Conservation (phyloP, 2,329 filamentous ascomycete species). For the Talaromyces amestolkiae region DNA sequence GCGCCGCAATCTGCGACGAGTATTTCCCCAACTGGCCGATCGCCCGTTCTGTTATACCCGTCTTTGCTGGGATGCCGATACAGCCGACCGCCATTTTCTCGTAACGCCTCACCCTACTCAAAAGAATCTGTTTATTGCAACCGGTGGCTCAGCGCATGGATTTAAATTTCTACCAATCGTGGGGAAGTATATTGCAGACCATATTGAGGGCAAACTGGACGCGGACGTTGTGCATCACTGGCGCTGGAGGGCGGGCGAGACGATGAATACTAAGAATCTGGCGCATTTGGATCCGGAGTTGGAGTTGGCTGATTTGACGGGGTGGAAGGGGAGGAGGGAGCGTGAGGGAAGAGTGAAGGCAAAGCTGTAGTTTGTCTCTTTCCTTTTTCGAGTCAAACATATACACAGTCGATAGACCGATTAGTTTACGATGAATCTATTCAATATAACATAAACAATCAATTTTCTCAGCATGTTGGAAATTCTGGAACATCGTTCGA, state of each 20-base stretch:
- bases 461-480: background rate
- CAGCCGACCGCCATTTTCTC: slow-evolving; percentile 62
- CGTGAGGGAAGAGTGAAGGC: slow-evolving; percentile 15
- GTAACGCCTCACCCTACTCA: slow-evolving; percentile 54
- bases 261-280: slow-evolving; percentile 22
- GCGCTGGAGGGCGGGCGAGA: slow-evolving; percentile 19
- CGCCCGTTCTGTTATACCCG: slow-evolving; percentile 38
- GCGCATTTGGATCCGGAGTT: slow-evolving; percentile 28
- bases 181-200: slow-evolving; percentile 53
- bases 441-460: too few relatives aligned
- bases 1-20: slow-evolving; percentile 15
- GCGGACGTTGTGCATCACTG: slow-evolving; percentile 17
- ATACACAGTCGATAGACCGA: too few relatives aligned
- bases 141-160: slow-evolving; percentile 62
- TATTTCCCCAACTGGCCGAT: slow-evolving; percentile 15
- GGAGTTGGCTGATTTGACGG: slow-evolving; percentile 24
- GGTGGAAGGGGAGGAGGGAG: slow-evolving; percentile 24
- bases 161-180: slow-evolving; percentile 66
- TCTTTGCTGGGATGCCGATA: slow-evolving; percentile 60
- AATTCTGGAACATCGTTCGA: background rate
- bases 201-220: slow-evolving; percentile 28
- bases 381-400: background rate
- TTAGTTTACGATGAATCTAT: too few relatives aligned
- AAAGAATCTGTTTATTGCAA: slow-evolving; percentile 58
- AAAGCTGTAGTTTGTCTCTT: background rate